Base-by-base conservation (phyloP, 257 asterid species). In the Paraleonurus japonicus region DNA sequence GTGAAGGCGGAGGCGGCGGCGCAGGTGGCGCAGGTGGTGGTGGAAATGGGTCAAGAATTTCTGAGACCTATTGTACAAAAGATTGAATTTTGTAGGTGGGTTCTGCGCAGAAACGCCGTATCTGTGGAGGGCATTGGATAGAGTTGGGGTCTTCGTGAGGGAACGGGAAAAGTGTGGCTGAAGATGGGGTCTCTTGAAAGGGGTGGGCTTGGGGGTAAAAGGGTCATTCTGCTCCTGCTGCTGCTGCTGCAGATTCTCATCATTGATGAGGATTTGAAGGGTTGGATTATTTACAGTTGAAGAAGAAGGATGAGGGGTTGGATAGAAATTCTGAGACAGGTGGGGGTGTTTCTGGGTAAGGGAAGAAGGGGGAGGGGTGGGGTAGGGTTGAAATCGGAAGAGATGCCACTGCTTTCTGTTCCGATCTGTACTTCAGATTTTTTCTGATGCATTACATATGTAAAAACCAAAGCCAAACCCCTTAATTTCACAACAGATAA, bases 341-440 rank as follows among this genome's bases (percentile, higher is more conserved):
- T 77, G 82, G 16, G 86, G 86, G 77, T 85, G 91, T 27, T 86
- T 88, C 61, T 89, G 87, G 71, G 86, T 84, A 13, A 85, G 84
- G 11, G 90, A 77, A 55, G 96, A 82, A 41, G 82, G 67, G 82
- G 54, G 45, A 82, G 83, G 45, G 88, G 88, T n/a, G 96, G 89
- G 55, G 87, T 86, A 0, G 96, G 92, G 83, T 87, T 86, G 90
- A 90, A 93, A 93, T 92, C 98, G 95, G 96, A 92, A 92, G 98
- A 90, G 92, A 92, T 33, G 97, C 98, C 85, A 54, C 85, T 84
- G 96, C 98, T 92, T 88, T 92, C 98, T 84, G 88, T 90, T 88
- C 98, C 97, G 96, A 90, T 90, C 89, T 92, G 98, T 79, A 85
- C 83, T 83, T 92, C 97, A 33, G 97, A 92, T 90, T 90, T 92